These are phyloP conservation scores for Phalaenopsis aphrodite DNA, from an alignment of 106 monocot species.

Conservation along the genomic window DNA sequence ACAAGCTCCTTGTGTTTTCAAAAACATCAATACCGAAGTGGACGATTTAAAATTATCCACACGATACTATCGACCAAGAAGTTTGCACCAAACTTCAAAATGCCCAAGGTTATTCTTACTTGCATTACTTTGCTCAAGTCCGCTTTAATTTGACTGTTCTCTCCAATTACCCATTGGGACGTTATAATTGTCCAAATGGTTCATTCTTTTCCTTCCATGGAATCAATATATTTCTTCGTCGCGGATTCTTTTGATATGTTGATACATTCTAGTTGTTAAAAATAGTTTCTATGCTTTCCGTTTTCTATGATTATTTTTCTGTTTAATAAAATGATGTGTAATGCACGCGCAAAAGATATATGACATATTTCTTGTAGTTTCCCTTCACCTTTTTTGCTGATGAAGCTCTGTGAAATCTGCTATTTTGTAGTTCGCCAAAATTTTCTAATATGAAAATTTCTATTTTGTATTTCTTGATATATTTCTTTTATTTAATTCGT, in stretches of 20 bases:
- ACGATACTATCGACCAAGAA: neutral
- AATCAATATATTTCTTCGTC: no score
- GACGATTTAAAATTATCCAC: neutral
- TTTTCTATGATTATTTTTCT: neutral
- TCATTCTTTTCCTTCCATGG: no score
- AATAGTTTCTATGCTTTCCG: neutral
- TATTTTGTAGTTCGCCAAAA: no score
- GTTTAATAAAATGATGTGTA: neutral
- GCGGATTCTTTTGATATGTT: neutral
- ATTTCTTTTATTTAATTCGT: neutral
- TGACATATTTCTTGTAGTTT: neutral
- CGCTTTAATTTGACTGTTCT: no score
- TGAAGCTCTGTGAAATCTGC: neutral
- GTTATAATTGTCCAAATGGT: no score
- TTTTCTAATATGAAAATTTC: neutral
- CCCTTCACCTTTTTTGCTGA: neutral
- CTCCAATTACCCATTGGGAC: no score
- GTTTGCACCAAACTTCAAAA: neutral
- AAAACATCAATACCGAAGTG: neutral
- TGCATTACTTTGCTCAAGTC: neutral
- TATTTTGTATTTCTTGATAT: neutral
- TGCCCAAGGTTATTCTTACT: neutral
- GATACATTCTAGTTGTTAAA: neutral
- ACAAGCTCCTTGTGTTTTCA: neutral
- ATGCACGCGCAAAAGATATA: neutral